phyloP scores from a whole-genome alignment of 139 green algal genomes.

The Coccomyxa sp. region DNA sequence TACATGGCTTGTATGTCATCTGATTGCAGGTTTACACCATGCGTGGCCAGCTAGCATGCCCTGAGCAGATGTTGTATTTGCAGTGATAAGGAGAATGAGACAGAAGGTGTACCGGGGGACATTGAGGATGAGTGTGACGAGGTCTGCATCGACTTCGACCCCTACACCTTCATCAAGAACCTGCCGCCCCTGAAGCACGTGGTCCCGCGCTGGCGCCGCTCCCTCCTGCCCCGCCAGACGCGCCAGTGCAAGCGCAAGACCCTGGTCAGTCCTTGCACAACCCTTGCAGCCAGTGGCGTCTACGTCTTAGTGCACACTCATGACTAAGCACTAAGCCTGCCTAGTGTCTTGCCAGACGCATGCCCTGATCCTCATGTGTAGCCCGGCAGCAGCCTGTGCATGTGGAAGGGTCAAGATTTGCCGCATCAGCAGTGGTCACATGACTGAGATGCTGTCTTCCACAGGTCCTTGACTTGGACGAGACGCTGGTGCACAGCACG shows the following conservation, averaged over 20 bases:
- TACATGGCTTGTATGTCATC: not conserved
- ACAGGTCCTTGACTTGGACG: conserved; percentile 91
- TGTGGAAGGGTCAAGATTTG: too few relatives aligned
- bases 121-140: conserved; percentile 42
- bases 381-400: too few relatives aligned
- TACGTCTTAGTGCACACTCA: not conserved
- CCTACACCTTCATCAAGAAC: conserved; percentile 71
- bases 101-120: not conserved
- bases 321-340: not conserved
- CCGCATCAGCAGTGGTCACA: too few relatives aligned
- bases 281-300: not conserved
- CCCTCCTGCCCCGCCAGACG: conserved; percentile 42
- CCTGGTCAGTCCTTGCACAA: conserved; percentile 18
- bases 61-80: not conserved
- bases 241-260: conserved; percentile 37
- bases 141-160: conserved; percentile 72
- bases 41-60: too few relatives aligned
- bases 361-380: too few relatives aligned
- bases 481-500: conserved; percentile 79
- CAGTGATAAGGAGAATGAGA: not conserved
- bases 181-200: conserved; percentile 53
- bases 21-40: too few relatives aligned
- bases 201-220: conserved; percentile 26
- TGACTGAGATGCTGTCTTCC: not conserved
- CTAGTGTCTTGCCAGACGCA: too few relatives aligned